Conservation (phyloP, 2,329 filamentous ascomycete species). For the Trematosphaeria pertusa region DNA sequence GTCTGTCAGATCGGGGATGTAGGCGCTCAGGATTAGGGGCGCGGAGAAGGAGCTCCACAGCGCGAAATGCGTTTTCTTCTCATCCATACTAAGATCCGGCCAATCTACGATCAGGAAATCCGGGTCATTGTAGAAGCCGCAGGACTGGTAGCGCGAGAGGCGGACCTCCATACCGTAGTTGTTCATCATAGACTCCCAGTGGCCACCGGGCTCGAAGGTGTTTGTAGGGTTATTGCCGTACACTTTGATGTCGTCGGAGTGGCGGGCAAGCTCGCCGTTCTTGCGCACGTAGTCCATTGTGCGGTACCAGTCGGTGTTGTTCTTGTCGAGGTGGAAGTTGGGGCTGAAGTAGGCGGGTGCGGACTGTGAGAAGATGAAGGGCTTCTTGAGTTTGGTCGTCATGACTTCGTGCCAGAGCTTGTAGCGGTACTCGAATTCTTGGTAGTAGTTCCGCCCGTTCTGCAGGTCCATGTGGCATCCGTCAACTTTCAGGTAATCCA, state of each 20-base stretch:
- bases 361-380: constrained; percentile 55
- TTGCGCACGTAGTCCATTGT: constrained; percentile 55
- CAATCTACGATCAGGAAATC: constrained; percentile 50
- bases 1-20: constrained; percentile 49
- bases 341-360: constrained; percentile 55
- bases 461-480: constrained; percentile 28
- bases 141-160: constrained; percentile 50
- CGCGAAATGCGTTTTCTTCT: constrained; percentile 47
- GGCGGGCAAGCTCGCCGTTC: constrained; percentile 54
- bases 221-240: constrained; percentile 43
- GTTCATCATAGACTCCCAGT: constrained; percentile 57
- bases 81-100: constrained; percentile 41
- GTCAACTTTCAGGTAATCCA: constrained; percentile 45
- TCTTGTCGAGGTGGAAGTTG: constrained; percentile 33
- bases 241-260: constrained; percentile 53
- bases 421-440: constrained; percentile 40
- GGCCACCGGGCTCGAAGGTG: constrained; percentile 41
- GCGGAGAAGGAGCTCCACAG: constrained; percentile 48
- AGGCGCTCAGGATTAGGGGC: constrained; percentile 49
- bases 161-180: constrained; percentile 56
- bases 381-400: constrained; percentile 37
- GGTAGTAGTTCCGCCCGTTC: constrained; percentile 25
- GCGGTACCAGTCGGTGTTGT: constrained; percentile 54
- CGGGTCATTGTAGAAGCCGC: constrained; percentile 50
- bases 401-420: constrained; percentile 54